A percentile compares a stretch with the other conserved stretches of the same genome.
These are phyloP conservation scores for Geotrichum aggregatum DNA, from an alignment of 1,139 yeast genomes.

Conservation along the genomic window DNA sequence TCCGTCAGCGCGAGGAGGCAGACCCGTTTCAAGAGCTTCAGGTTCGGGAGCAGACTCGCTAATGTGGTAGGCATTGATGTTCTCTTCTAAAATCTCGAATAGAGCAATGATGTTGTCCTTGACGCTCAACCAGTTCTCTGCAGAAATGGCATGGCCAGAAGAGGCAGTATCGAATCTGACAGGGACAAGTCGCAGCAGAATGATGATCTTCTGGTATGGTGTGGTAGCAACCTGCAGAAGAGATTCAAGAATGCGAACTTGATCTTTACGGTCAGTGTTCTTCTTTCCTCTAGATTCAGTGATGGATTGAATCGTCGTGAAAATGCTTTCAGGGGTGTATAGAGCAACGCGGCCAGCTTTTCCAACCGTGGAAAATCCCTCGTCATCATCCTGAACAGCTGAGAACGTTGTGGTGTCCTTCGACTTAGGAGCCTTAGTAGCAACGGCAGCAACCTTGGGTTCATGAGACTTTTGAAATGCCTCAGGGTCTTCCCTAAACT, in stretches of 20 bases:
- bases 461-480: constrained; percentile 54
- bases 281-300: constrained; percentile 94
- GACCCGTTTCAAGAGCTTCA: constrained; percentile 66
- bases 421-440: constrained; percentile 23
- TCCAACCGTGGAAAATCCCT: constrained; percentile 43
- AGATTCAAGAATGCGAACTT: constrained; percentile 65
- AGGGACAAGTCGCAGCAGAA: constrained; percentile 79
- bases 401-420: constrained; percentile 22
- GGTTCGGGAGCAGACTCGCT: constrained; percentile 71
- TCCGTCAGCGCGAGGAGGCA: constrained; percentile 73
- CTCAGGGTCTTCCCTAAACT: constrained; percentile 68
- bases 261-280: constrained; percentile 81
- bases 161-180: constrained; percentile 75
- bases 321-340: constrained; percentile 48
- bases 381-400: constrained; percentile 34
- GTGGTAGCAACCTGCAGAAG: constrained; percentile 51
- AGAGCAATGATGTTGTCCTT: constrained; percentile 59
- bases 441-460: constrained; percentile 41
- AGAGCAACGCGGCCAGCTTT: constrained; percentile 42
- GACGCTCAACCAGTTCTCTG: constrained; percentile 75
- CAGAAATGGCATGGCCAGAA: constrained; percentile 67
- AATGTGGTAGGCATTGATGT: constrained; percentile 58
- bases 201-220: constrained; percentile 71
- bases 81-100: constrained; percentile 63
- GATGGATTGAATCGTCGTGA: constrained; percentile 68